Percentiles rank a stretch among this genome's conserved stretches.
phyloP scores from a whole-genome alignment of 1,284 basidiomycete species.

The Apiotrichum gamsii region DNA sequence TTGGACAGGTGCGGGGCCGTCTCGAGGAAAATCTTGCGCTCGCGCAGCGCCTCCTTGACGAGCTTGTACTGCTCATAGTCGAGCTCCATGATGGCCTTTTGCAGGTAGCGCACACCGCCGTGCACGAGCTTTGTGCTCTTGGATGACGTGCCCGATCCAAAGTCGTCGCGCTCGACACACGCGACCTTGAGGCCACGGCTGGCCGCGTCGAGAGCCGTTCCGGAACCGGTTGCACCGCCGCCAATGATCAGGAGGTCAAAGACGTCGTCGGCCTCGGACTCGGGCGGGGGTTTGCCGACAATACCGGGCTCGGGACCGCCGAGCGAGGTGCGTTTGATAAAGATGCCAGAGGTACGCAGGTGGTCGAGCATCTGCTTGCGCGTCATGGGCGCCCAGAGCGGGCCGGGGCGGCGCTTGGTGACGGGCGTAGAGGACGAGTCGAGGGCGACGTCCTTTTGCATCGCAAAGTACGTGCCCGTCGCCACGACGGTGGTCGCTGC shows the following conservation, averaged over 20 bases:
- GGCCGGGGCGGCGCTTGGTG: slow-evolving; percentile 43
- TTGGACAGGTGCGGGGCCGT: slow-evolving; percentile 89
- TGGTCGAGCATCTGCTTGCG: slow-evolving; percentile 49
- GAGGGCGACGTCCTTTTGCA: slow-evolving; percentile 16
- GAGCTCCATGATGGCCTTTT: slow-evolving; percentile 91
- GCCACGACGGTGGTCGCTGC: slow-evolving; percentile 26
- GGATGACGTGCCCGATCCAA: slow-evolving; percentile 85
- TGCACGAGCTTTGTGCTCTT: slow-evolving; percentile 98
- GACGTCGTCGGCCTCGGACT: slow-evolving; percentile 53
- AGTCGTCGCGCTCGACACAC: slow-evolving; percentile 89
- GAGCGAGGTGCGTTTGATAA: slow-evolving; percentile 32
- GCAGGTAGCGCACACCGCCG: slow-evolving; percentile 93
- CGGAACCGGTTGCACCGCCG: slow-evolving; percentile 85
- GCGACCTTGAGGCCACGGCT: slow-evolving; percentile 87
- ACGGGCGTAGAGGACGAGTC: slow-evolving; percentile 15
- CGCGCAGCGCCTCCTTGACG: slow-evolving; percentile 86
- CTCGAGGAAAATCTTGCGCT: slow-evolving; percentile 87
- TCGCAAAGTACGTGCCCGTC: slow-evolving; percentile 18
- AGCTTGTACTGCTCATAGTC: slow-evolving; percentile 96
- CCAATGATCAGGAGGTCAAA: slow-evolving; percentile 85
- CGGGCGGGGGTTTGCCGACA: slow-evolving; percentile 24
- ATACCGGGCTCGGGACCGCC: slow-evolving; percentile 33
- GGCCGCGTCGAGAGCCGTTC: slow-evolving; percentile 89
- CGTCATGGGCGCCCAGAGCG: slow-evolving; percentile 49
- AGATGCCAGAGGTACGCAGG: slow-evolving; percentile 45